A percentile compares a stretch with the other conserved stretches of the same genome.
These are phyloP conservation scores for Alternaria atra DNA, from an alignment of 2,329 filamentous ascomycete genomes.

Conservation along the genomic window DNA sequence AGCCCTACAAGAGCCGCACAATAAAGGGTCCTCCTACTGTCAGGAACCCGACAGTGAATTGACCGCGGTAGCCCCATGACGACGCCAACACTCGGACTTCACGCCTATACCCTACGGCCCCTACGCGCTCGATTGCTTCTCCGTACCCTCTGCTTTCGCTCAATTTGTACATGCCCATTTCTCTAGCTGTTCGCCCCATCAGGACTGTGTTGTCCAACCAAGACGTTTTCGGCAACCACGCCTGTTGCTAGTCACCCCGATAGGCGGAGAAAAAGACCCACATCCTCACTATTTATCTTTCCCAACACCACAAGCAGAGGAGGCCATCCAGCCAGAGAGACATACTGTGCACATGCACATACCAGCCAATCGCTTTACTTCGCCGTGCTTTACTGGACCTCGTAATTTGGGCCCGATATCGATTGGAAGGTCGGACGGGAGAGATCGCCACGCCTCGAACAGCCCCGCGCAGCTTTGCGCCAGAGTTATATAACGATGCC, in stretches of 20 bases:
- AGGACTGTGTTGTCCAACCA: constrained; percentile 22
- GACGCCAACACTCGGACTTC: constrained; percentile 8
- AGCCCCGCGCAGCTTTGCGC: constrained; percentile 27
- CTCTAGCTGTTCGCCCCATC: constrained; percentile 11
- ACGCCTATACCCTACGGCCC: constrained; percentile 3
- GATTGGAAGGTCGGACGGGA: constrained; percentile 12
- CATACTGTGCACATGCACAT: constrained; percentile 32
- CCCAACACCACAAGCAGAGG: constrained; percentile 22
- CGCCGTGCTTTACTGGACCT: constrained; percentile 19
- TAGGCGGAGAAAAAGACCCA: constrained; percentile 33
- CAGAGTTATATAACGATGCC: constrained; percentile 32
- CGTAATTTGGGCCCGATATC: constrained; percentile 17
- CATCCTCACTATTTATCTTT: constrained; percentile 18
- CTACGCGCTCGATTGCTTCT: constrained; percentile 10
- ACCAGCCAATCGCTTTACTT: constrained; percentile 26
- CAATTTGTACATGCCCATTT: constrained; percentile 7
- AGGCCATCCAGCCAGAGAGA: constrained; percentile 28
- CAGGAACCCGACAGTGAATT: constrained; percentile 15
- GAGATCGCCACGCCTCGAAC: constrained; percentile 32
- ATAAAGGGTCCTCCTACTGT: constrained; percentile 12
- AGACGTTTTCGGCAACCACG: constrained; percentile 28
- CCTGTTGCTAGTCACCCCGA: constrained; percentile 17
- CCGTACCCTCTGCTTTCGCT: background rate
- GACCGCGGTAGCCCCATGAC: constrained; percentile 13
- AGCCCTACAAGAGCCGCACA: constrained; percentile 19